Conservation (phyloP, 1,139 yeast genomes). For the Yamadazyma sp. region DNA sequence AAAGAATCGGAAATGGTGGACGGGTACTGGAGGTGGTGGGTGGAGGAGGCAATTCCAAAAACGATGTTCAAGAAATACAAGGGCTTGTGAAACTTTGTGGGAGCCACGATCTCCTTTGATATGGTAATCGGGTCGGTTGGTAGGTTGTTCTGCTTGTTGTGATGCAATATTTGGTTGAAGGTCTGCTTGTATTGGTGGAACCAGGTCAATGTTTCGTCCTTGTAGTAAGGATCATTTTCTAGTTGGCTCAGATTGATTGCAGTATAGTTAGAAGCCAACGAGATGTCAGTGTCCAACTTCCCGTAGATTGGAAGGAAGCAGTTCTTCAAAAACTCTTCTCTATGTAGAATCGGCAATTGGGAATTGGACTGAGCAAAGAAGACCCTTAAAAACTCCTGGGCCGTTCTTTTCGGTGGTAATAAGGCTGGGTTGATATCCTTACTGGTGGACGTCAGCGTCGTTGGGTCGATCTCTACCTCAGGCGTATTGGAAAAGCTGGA, state of each 20-base stretch:
- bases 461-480: slow-evolving; percentile 14
- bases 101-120: slow-evolving; percentile 44
- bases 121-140: slow-evolving; percentile 26
- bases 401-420: slow-evolving; percentile 71
- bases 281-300: slow-evolving; percentile 47
- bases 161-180: slow-evolving; percentile 25
- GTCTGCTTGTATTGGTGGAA: slow-evolving; percentile 33
- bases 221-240: slow-evolving; percentile 11
- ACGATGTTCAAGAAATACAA: slow-evolving; percentile 70
- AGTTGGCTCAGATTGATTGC: slow-evolving; percentile 36
- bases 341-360: slow-evolving; percentile 77
- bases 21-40: slow-evolving; percentile 69
- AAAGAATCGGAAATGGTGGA: slow-evolving; percentile 70
- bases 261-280: slow-evolving; percentile 64
- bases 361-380: slow-evolving; percentile 81
- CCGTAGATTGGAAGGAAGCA: slow-evolving; percentile 84
- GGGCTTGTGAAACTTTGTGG: slow-evolving; percentile 39
- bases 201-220: slow-evolving; percentile 45
- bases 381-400: slow-evolving; percentile 63
- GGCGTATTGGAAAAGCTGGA: slow-evolving; percentile 17
- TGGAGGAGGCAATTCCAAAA: slow-evolving; percentile 80
- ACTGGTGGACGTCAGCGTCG: slow-evolving; percentile 7
- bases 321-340: slow-evolving; percentile 67
- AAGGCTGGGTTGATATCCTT: slow-evolving; percentile 41
- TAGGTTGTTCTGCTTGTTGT: slow-evolving; percentile 14